These are phyloP conservation scores for Suzukiozyma palmioleophila DNA, from an alignment of 1,139 yeast species.

Conservation along the genomic window DNA sequence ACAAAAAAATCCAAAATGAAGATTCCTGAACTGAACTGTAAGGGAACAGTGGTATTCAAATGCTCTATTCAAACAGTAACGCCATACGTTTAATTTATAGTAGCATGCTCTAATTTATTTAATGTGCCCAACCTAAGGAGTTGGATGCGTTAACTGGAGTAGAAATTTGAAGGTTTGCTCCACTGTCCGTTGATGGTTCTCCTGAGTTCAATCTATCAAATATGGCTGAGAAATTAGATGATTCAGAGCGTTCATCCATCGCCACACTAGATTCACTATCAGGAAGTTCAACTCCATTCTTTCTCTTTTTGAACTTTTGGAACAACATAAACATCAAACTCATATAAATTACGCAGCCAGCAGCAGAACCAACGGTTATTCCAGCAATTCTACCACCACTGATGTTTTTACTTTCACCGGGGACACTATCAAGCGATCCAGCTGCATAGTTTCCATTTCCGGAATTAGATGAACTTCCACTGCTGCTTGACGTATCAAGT, in stretches of 20 bases:
- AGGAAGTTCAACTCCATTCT: constrained; percentile 35
- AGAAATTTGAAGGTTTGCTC: constrained; percentile 28
- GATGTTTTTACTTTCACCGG: constrained; percentile 15
- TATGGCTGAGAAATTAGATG: constrained; percentile 27
- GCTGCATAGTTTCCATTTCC: constrained; percentile 13
- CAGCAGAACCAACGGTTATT: constrained; percentile 62
- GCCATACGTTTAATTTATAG: background rate
- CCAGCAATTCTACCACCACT: constrained; percentile 49
- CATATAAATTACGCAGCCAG: constrained; percentile 58
- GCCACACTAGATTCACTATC: constrained; percentile 40
- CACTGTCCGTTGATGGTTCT: constrained; percentile 12
- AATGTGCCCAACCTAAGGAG: constrained; percentile 42
- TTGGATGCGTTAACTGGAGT: constrained; percentile 45
- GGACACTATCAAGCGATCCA: constrained; percentile 40
- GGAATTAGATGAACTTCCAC: constrained; percentile 9
- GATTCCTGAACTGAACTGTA: background rate
- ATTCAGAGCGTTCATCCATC: constrained; percentile 15
- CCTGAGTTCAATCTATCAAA: constrained; percentile 27
- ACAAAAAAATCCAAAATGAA: constrained; percentile 1
- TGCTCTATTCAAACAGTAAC: background rate
- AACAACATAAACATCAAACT: constrained; percentile 45
- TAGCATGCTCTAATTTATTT: background rate
- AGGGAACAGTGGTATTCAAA: background rate
- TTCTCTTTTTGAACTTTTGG: constrained; percentile 32
- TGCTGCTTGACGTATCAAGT: constrained; percentile 22